Evolutionary conservation across 2,329 filamentous ascomycete species (phyloP).

Genomic region (Cladosporium sp.): DNA sequence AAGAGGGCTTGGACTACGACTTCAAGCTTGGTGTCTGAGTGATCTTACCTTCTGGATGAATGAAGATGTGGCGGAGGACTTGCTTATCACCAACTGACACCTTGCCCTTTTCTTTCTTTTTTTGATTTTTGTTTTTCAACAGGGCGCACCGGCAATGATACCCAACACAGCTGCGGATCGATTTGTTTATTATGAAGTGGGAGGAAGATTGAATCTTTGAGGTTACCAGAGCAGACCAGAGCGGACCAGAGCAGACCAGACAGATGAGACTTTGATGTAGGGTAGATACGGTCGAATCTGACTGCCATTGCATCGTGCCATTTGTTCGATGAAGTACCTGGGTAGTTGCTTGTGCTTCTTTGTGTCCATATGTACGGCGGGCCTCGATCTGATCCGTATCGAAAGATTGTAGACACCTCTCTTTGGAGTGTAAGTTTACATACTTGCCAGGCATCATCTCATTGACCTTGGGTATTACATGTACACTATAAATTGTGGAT

Average conservation of each 20-base stretch:
- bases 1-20: constrained; percentile 12
- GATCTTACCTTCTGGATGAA: too few relatives aligned
- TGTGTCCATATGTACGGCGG: too few relatives aligned
- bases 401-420: neutral
- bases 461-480: neutral
- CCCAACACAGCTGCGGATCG: constrained; percentile 8
- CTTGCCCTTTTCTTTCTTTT: neutral
- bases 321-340: too few relatives aligned
- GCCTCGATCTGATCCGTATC: neutral
- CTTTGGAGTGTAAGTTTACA: neutral
- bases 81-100: neutral
- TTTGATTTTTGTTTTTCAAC: constrained; percentile 1
- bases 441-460: neutral
- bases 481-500: too few relatives aligned
- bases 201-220: neutral
- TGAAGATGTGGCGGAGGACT: neutral
- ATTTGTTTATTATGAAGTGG: neutral
- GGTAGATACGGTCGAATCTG: neutral
- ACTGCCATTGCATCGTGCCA: neutral
- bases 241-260: neutral
- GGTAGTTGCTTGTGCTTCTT: too few relatives aligned
- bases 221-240: neutral
- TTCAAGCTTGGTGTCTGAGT: constrained; percentile 11
- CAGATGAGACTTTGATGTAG: neutral
- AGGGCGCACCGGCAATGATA: constrained; percentile 4